Base-by-base conservation (phyloP, 106 monocot genomes). In the Xerophyta viscosa region DNA sequence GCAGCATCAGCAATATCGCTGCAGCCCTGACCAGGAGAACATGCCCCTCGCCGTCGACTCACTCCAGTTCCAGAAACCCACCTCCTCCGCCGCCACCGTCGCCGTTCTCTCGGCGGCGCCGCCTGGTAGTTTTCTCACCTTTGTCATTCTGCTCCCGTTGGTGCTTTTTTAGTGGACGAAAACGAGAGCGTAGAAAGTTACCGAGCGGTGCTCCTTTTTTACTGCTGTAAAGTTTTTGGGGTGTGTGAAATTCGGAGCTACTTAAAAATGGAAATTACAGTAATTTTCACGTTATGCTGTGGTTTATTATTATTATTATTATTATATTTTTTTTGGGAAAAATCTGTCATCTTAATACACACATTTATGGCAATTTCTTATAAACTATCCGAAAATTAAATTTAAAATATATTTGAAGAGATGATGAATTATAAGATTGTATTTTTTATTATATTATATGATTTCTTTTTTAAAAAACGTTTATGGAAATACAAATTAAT, bases 21-120 rank as follows among this genome's bases (percentile, higher is more conserved):
- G 96, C 57, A 89, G 89, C 55, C 76, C 82, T 0, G 96, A 98
- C 66, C 84, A 86, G 58, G 96, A 85, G 76, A 89, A 89, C 76
- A 98, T 98, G 96, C 96, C 96, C 27, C 82, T 98, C 14, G 96
- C 96, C 60, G 96, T 89, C 31, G 85, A 89, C 61, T 98, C 88
- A 19, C 79, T 88, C 22, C 89, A 86, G 76, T 77, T 98, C 55
- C 65, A 84, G 61, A 73, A 60, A 41, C 46, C 63, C 37, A 50
- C 49, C 46, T 20, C 55, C n/a, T 56, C 66, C 37, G 20, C 37
- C 1, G 23, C 48, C 14, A 6, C 47, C n/a, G 39, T 33, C 5
- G 33, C 33, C 33, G 7, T 33, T 5, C 5, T 15, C 39, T 12
- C 1, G 2, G 6, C 13, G 15, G 39, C 39, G 15, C 13, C 39